phyloP scores from a whole-genome alignment of 805 yeast species.

The Monosporozyma servazzii region DNA sequence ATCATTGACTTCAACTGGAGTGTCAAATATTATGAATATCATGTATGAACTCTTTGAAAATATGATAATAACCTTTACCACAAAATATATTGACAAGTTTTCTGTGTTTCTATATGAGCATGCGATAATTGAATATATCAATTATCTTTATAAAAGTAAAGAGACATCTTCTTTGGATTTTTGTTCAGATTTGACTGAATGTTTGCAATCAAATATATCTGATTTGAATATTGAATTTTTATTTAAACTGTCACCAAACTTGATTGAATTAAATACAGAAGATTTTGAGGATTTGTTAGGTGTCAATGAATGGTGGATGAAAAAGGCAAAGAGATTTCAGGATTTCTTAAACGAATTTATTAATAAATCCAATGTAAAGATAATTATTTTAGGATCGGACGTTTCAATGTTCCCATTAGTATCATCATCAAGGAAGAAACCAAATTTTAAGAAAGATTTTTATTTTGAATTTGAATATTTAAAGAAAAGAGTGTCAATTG shows the following conservation, averaged over 20 bases:
- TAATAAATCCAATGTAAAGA: conserved; percentile 25
- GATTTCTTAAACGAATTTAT: conserved; percentile 27
- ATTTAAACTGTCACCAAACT: conserved; percentile 33
- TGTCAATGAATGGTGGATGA: conserved; percentile 37
- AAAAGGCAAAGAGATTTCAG: conserved; percentile 32
- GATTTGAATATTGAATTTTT: conserved; percentile 32
- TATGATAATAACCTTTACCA: conserved; percentile 12
- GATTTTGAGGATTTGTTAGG: conserved; percentile 9
- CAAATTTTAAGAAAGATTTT: conserved; percentile 25
- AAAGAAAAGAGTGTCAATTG: conserved; percentile 9
- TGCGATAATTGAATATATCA: conserved; percentile 38
- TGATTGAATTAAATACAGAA: conserved; percentile 14
- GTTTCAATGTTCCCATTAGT: conserved; percentile 2
- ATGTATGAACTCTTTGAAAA: conserved; percentile 28
- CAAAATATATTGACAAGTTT: conserved; percentile 19
- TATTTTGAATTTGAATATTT: conserved; percentile 39
- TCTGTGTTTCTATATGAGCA: conserved; percentile 40
- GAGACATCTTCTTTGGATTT: conserved; percentile 39
- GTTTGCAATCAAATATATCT: conserved; percentile 32
- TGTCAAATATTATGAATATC: conserved; percentile 29
- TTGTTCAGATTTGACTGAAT: conserved; percentile 33
- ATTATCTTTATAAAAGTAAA: conserved; percentile 36
- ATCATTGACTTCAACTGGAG: conserved; percentile 40
- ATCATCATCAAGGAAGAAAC: neutral
- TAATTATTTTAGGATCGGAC: conserved; percentile 30